Base-by-base conservation (phyloP, 495 filamentous ascomycete species). In the Penicillium herquei region DNA sequence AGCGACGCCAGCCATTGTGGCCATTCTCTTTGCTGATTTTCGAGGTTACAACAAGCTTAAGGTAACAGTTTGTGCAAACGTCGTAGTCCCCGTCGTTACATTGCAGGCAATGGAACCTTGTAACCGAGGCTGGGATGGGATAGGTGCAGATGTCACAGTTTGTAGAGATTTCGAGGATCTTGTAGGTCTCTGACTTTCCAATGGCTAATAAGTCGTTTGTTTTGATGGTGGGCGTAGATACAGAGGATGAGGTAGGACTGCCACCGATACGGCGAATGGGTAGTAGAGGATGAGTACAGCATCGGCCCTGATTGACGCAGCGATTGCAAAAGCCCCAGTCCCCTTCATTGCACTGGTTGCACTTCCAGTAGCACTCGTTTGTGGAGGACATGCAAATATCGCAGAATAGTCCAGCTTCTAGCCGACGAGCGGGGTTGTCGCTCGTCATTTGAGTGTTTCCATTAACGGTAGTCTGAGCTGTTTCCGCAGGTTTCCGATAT, bases 261-360 rank as follows among this genome's bases (percentile, higher is more conserved):
- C 62, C 59, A 3, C 57, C 49, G 8, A 78, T 65, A 49, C 77
- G 77, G 13, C 80, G 70, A 18, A 92, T 71, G 3, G 91, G 88
- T 1, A 93, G 74, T 0, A 96, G 73, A 0, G 85, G 74, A 63
- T 96, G 92, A 0, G 84, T 88, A 71, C 92, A 96, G 58, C 83
- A 85, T 41, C 77, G 77, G 11, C 86, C 89, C 68, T 84, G 83
- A 43, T 89, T 90, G 30, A 96, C 89, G 64, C 92, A 96, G 52
- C 70, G 64, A 55, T 87, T 87, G 71, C 92, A 96, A 62, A 89
- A 96, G 1, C 92, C 92, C 92, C 91, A 96, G 62, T 92, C 91
- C 26, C 89, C 91, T 51, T 92, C 86, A 61, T 96, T 95, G 70
- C 92, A 96, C 37, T 76, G 59, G 51, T 83, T 82, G 68, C 92